These are phyloP conservation scores for Areca catechu DNA, from an alignment of 176 grass and related monocot species.

Conservation along the genomic window DNA sequence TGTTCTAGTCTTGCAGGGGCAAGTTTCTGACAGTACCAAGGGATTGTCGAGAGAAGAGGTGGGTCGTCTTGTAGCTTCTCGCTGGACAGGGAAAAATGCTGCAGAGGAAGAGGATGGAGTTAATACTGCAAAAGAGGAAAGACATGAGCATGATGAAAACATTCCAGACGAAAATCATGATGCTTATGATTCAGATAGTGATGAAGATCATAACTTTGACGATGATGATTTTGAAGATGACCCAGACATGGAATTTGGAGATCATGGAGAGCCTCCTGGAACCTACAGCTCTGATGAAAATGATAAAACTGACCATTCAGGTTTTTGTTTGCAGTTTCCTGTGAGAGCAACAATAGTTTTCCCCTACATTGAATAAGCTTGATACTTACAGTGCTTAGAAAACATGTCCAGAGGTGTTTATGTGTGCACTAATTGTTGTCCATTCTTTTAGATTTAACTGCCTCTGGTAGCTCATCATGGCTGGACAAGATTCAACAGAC, in stretches of 20 bases:
- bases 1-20: slow-evolving; percentile 39
- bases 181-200: slow-evolving; percentile 42
- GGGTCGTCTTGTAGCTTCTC: slow-evolving; percentile 83
- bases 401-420: not conserved
- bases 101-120: slow-evolving; percentile 29
- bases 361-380: too few relatives aligned
- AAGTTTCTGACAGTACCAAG: slow-evolving; percentile 34
- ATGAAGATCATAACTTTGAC: slow-evolving; percentile 28
- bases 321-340: slow-evolving; percentile 22
- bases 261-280: slow-evolving; percentile 32
- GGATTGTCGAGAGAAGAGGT: slow-evolving; percentile 86
- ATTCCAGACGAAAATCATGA: slow-evolving; percentile 46
- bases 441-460: slow-evolving; percentile 43
- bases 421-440: not conserved
- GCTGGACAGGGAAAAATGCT: slow-evolving; percentile 71
- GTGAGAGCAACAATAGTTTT: too few relatives aligned
- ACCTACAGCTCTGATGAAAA: slow-evolving; percentile 58
- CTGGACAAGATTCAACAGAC: slow-evolving; percentile 82
- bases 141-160: slow-evolving; percentile 29
- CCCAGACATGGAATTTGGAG: slow-evolving; percentile 54
- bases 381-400: too few relatives aligned
- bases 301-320: slow-evolving; percentile 55
- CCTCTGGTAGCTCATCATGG: slow-evolving; percentile 43
- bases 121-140: slow-evolving; percentile 29
- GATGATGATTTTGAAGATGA: slow-evolving; percentile 39